Conservation (phyloP, 2,329 filamentous ascomycete genomes). For the Alternaria infectoria region DNA sequence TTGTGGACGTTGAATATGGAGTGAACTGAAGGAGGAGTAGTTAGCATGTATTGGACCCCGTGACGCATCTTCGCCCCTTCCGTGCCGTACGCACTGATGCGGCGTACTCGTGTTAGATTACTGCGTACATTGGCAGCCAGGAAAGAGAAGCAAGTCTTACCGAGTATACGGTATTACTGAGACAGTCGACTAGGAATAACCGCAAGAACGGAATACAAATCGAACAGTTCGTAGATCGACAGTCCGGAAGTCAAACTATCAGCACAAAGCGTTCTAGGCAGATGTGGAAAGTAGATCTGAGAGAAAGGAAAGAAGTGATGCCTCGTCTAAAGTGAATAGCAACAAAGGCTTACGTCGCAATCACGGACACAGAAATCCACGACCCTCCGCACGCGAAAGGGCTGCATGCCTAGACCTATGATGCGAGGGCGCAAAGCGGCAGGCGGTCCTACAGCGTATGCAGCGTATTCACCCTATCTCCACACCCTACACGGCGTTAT, state of each 20-base stretch:
- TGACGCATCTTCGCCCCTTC: not conserved
- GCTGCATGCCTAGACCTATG: not conserved
- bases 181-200: not conserved
- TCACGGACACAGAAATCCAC: not conserved
- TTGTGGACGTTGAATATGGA: slow-evolving; percentile 12
- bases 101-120: not conserved
- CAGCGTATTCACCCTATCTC: not conserved
- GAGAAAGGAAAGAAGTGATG: not conserved
- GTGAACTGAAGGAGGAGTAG: slow-evolving; percentile 1
- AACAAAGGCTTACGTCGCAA: not conserved
- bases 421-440: not conserved
- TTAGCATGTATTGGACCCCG: slow-evolving; percentile 1
- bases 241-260: not conserved
- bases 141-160: slow-evolving; percentile 10
- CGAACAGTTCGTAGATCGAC: not conserved
- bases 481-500: not conserved
- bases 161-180: not conserved
- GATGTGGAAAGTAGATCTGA: not conserved
- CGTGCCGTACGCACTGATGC: not conserved
- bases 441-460: not conserved
- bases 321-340: not conserved
- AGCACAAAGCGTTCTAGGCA: not conserved
- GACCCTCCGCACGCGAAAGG: slow-evolving; percentile 5
- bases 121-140: not conserved
- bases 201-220: not conserved